Evolutionary conservation across 1,284 basidiomycete genomes (phyloP).

Genomic region (Sporisorium exsertum): DNA sequence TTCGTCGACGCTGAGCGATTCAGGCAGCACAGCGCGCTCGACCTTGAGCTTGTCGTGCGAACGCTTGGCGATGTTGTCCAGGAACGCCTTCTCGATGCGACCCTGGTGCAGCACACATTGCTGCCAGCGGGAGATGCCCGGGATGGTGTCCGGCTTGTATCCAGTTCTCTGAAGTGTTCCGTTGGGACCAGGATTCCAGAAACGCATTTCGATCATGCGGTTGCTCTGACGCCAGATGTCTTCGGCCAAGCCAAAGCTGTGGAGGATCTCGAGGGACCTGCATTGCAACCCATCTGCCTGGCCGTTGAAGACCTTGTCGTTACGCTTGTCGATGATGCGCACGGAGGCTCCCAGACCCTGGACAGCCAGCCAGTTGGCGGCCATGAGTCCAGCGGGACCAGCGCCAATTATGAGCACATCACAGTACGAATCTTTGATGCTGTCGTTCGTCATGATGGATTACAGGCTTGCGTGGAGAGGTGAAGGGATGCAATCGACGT

Average conservation of each 20-base stretch:
- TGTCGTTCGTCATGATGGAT: conserved; percentile 10
- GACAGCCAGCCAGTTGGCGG: conserved; percentile 36
- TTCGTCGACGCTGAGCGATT: conserved; percentile 27
- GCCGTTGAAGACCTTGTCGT: conserved; percentile 40
- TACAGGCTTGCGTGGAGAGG: no score
- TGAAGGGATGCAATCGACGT: neutral
- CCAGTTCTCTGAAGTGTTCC: conserved; percentile 30
- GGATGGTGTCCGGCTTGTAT: conserved; percentile 33
- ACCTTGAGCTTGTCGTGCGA: conserved; percentile 25
- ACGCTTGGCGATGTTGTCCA: conserved; percentile 30
- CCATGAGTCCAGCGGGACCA: conserved; percentile 45
- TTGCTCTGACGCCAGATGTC: conserved; percentile 39
- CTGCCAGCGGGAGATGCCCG: conserved; percentile 40
- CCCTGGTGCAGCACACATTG: conserved; percentile 44
- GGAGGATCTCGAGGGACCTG: conserved; percentile 36
- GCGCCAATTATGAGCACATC: conserved; percentile 73
- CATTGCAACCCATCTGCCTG: conserved; percentile 49
- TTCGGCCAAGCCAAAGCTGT: conserved; percentile 35
- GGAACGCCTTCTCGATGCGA: conserved; percentile 34
- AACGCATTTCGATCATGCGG: conserved; percentile 40
- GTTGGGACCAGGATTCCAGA: conserved; percentile 42
- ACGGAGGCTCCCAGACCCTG: conserved; percentile 31
- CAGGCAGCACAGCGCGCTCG: conserved; percentile 30
- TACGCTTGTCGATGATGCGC: conserved; percentile 45
- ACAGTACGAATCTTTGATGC: conserved; percentile 37